Percentiles rank a stretch among this genome's conserved stretches.
phyloP scores from a whole-genome alignment of 495 filamentous ascomycete species.

The Neurospora sublineolata region DNA sequence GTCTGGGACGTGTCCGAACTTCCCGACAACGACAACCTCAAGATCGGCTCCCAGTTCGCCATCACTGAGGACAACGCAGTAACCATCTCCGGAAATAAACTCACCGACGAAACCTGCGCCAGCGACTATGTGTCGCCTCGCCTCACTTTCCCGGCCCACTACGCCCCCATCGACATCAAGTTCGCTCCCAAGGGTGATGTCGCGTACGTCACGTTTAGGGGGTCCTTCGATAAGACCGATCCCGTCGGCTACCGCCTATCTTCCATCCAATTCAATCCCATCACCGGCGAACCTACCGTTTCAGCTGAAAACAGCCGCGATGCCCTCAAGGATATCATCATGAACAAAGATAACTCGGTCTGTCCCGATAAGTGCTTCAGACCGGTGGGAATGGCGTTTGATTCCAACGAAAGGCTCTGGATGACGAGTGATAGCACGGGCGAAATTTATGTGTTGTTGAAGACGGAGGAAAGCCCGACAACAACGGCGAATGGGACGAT shows the following conservation, averaged over 20 bases:
- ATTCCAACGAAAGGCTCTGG: conserved; percentile 31
- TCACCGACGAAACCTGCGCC: conserved; percentile 37
- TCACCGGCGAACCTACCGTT: conserved; percentile 27
- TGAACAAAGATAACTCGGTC: conserved; percentile 27
- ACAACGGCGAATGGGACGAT: conserved; percentile 10
- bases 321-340: conserved; percentile 33
- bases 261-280: conserved; percentile 23
- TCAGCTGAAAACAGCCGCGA: conserved; percentile 22
- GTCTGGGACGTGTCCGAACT: conserved; percentile 46
- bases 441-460: conserved; percentile 38
- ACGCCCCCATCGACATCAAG: conserved; percentile 44
- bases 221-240: conserved; percentile 36
- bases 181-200: conserved; percentile 27
- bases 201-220: conserved; percentile 44
- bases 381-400: conserved; percentile 39
- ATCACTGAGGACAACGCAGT: conserved; percentile 19
- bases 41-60: conserved; percentile 40
- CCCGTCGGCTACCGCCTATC: conserved; percentile 42
- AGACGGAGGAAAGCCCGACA: conserved; percentile 3
- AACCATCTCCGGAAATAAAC: conserved; percentile 5
- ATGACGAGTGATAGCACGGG: conserved; percentile 40
- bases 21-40: conserved; percentile 33
- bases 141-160: conserved; percentile 42
- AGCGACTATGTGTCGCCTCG: conserved; percentile 27
- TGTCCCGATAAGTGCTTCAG: conserved; percentile 42